Evolutionary conservation across 345 rosid species (phyloP), one percentile per base, ranked within the genome.

Genomic region (Eucalyptus cladocalyx): DNA sequence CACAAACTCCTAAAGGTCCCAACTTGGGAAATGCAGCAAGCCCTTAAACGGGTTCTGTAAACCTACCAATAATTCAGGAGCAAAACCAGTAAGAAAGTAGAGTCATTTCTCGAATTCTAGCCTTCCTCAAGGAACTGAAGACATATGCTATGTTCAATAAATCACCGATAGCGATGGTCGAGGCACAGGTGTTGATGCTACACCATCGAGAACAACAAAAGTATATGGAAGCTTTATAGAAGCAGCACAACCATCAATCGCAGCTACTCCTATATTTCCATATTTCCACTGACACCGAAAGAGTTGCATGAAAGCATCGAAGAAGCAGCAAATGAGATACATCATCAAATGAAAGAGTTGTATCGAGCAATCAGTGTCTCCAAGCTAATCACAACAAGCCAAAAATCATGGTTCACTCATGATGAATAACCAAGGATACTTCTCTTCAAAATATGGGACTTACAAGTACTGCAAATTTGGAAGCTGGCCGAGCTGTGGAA

Each of bases 391-490:
- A 14, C 37, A 8, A 76, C 8, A 76, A 11, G 83, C 85, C 85
- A 76, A 76, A 76, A 76, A 76, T 6, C 85, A 40, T 3, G 17
- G 85, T 76, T 40, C 30, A 11, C 47, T 76, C 47, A 76, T 40
- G 30, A 76, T 40, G 85, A 76, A 76, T 40, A 76, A 76, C 0
- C 69, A 54, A 87, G 8, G 56, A 87, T 3, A 53, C 48, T 34
- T 53, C 67, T 76, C 24, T 19, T 76, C 16, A 76, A 76, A 6
- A 13, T 76, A 37, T 56, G 45, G 62, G 51, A 90, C 98, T 94
- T 92, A 97, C 99, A 97, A 91, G 93, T 97, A 96, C 92, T 95
- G 98, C 94, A 97, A 94, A 89, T 91, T 92, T 43, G 88, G 11
- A 87, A 97, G 98, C 87, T 85, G 93, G 45, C 96, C 96, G 50